phyloP scores from a whole-genome alignment of 2,329 filamentous ascomycete genomes.

The Parascedosporium putredinis region DNA sequence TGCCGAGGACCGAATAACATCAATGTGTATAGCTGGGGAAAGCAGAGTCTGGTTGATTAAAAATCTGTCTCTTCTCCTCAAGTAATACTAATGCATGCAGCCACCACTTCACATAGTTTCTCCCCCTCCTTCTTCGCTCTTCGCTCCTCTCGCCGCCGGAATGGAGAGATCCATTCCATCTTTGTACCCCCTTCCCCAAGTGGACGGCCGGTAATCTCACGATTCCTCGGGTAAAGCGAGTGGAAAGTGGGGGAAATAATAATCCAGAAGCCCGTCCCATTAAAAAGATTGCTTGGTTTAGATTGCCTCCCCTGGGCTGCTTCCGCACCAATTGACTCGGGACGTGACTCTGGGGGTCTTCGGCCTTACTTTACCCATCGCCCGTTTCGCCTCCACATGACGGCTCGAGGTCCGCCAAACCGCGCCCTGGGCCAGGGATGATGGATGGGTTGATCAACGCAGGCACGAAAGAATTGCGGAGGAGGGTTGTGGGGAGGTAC shows the following conservation, averaged over 20 bases:
- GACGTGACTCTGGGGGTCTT: neutral
- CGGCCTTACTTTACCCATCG: slow-evolving; percentile 1
- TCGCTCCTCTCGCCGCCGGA: neutral
- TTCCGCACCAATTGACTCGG: neutral
- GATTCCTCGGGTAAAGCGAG: neutral
- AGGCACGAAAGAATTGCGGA: no score
- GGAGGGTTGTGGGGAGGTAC: no score
- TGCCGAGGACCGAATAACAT: no score
- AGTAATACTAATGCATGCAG: no score
- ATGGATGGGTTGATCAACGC: no score
- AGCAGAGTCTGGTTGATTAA: no score
- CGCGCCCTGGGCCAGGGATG: neutral
- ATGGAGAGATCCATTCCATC: no score
- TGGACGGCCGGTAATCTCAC: neutral
- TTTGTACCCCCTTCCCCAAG: neutral
- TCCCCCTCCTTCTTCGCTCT: neutral
- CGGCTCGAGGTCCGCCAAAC: slow-evolving; percentile 5
- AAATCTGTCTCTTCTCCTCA: no score
- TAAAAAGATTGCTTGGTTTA: neutral
- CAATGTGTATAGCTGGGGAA: no score
- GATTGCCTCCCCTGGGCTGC: no score
- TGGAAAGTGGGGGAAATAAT: slow-evolving; percentile 1
- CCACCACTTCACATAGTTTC: no score
- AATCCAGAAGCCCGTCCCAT: neutral
- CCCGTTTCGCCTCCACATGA: neutral